These are phyloP conservation scores for Wickerhamomyces sp. DNA, from an alignment of 1,139 yeast genomes.

Conservation along the genomic window DNA sequence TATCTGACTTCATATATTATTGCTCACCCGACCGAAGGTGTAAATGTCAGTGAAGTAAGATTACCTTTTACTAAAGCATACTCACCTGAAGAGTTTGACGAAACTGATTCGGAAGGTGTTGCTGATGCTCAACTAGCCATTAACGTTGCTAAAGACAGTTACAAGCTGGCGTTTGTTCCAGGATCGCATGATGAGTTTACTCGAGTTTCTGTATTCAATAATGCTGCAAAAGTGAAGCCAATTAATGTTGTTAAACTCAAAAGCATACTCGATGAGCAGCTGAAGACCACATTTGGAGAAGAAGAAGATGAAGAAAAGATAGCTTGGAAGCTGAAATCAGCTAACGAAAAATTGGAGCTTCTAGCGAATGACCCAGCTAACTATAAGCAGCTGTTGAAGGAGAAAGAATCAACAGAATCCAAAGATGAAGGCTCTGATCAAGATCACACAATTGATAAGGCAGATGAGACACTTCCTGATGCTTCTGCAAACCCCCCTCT, in stretches of 20 bases:
- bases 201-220: slow-evolving; percentile 43
- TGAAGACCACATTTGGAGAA: slow-evolving; percentile 26
- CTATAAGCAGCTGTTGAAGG: slow-evolving; percentile 18
- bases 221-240: slow-evolving; percentile 11
- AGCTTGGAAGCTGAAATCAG: slow-evolving; percentile 25
- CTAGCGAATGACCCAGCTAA: slow-evolving; percentile 27
- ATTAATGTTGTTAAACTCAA: slow-evolving; percentile 19
- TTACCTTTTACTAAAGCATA: slow-evolving; percentile 68
- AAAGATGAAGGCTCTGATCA: slow-evolving; percentile 14
- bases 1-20: slow-evolving; percentile 88
- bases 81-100: slow-evolving; percentile 28
- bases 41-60: slow-evolving; percentile 71
- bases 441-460: slow-evolving; percentile 19
- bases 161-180: slow-evolving; percentile 75
- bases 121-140: slow-evolving; percentile 74
- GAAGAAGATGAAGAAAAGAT: slow-evolving; percentile 34
- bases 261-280: slow-evolving; percentile 25
- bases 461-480: slow-evolving; percentile 17
- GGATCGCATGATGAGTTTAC: slow-evolving; percentile 82
- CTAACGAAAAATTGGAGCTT: slow-evolving; percentile 26
- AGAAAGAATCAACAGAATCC: slow-evolving; percentile 11
- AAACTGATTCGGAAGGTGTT: slow-evolving; percentile 43
- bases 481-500: slow-evolving; percentile 10
- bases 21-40: slow-evolving; percentile 97
- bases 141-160: slow-evolving; percentile 74